Percentiles rank a stretch among this genome's conserved stretches.
Evolutionary conservation across 164 flowering plant species (phyloP).

Genomic region (Annona squamosa): DNA sequence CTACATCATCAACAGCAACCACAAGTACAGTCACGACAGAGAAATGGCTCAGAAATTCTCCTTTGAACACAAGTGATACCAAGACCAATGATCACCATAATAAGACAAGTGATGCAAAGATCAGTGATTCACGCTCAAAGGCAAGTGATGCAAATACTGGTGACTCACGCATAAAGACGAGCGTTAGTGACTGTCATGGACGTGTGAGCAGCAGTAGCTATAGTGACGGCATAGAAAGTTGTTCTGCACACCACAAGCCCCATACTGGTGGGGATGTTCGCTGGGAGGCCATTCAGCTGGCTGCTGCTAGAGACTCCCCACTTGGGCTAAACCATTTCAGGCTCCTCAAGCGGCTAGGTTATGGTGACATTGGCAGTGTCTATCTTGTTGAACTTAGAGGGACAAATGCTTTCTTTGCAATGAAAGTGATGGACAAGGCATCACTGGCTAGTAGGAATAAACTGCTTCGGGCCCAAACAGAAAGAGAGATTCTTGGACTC

Average conservation of each 20-base stretch:
- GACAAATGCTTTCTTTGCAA: conserved; percentile 51
- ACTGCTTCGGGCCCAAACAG: conserved; percentile 61
- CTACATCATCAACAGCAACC: conserved; percentile 2
- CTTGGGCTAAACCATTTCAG: conserved; percentile 56
- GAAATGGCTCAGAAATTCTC: not conserved
- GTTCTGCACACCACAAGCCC: conserved; percentile 41
- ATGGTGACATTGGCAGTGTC: conserved; percentile 81
- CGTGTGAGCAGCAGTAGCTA: conserved; percentile 16
- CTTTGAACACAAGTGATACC: conserved; percentile 9
- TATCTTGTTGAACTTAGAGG: conserved; percentile 66
- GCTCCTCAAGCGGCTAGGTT: conserved; percentile 69
- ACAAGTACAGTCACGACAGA: conserved; percentile 6
- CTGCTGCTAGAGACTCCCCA: conserved; percentile 31
- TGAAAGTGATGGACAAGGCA: conserved; percentile 82
- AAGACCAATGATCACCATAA: conserved; percentile 7
- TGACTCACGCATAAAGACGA: not conserved
- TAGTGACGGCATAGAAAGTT: conserved; percentile 39
- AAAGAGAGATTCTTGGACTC: conserved; percentile 66
- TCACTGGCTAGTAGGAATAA: conserved; percentile 68
- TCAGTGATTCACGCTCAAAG: conserved; percentile 4
- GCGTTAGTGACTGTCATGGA: conserved; percentile 4
- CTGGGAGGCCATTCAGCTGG: conserved; percentile 68
- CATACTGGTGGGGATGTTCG: conserved; percentile 72
- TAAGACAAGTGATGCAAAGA: conserved; percentile 14
- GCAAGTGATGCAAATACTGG: conserved; percentile 14